Percentiles rank a stretch among this genome's conserved stretches.
These are phyloP conservation scores for Inonotus hispidus DNA, from an alignment of 1,284 basidiomycete species.

Conservation along the genomic window DNA sequence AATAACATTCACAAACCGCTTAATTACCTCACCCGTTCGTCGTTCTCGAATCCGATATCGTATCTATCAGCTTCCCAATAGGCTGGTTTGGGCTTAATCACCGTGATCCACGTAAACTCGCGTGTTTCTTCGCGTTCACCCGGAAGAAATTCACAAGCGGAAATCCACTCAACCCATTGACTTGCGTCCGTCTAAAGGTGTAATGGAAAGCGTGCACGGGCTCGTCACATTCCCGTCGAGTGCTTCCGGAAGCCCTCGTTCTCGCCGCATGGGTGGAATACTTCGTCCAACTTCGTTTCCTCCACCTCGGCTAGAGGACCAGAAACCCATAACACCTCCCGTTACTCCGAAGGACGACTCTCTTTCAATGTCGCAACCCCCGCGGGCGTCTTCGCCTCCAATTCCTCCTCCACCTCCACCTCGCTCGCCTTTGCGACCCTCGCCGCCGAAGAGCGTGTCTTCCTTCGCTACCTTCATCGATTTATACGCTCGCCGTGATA, in stretches of 20 bases:
- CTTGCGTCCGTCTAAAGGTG: slow-evolving; percentile 7
- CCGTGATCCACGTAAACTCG: slow-evolving; percentile 16
- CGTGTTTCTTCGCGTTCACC: slow-evolving; percentile 3
- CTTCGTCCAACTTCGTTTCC: slow-evolving; percentile 12
- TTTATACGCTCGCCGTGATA: slow-evolving; percentile 16
- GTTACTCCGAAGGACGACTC: slow-evolving; percentile 12
- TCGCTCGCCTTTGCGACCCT: slow-evolving; percentile 17
- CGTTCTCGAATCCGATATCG: slow-evolving; percentile 4
- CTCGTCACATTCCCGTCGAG: slow-evolving; percentile 9
- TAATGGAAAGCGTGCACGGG: slow-evolving; percentile 17
- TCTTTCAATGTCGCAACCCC: slow-evolving; percentile 8
- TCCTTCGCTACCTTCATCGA: slow-evolving; percentile 17
- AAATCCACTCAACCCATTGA: slow-evolving; percentile 7
- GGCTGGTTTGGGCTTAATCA: slow-evolving; percentile 10
- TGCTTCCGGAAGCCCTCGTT: slow-evolving; percentile 15
- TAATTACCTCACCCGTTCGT: background rate
- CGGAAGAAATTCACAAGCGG: slow-evolving; percentile 5
- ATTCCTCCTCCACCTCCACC: slow-evolving; percentile 15
- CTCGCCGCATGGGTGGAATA: slow-evolving; percentile 19
- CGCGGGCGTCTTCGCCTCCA: slow-evolving; percentile 4
- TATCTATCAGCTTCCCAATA: slow-evolving; percentile 4
- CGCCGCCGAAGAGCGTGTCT: slow-evolving; percentile 14
- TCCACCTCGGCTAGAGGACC: slow-evolving; percentile 8
- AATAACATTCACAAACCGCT: background rate
- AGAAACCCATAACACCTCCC: slow-evolving; percentile 14